phyloP scores from a whole-genome alignment of 768 basidiomycete species.

The Collybiopsis luxurians region DNA sequence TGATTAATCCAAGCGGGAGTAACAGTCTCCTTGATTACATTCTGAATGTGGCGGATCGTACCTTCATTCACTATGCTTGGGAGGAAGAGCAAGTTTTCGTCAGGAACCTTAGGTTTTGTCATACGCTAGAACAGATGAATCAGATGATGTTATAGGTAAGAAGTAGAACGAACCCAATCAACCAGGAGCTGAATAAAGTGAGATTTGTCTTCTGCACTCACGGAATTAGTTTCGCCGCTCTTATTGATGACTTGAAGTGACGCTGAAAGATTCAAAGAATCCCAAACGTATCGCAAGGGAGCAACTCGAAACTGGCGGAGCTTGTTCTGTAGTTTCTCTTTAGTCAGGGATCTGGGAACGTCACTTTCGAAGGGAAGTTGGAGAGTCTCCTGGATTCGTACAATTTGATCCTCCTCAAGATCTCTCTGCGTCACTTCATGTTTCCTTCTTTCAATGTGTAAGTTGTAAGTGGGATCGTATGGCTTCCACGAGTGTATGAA shows the following conservation, averaged over 20 bases:
- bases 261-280: neutral
- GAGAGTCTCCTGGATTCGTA: neutral
- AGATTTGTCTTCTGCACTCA: neutral
- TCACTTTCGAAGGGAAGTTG: neutral
- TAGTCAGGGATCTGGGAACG: neutral
- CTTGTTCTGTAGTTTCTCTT: neutral
- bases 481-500: neutral
- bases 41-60: slow-evolving; percentile 13
- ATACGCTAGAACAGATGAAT: neutral
- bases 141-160: neutral
- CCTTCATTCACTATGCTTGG: neutral
- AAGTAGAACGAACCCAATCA: neutral
- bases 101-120: neutral
- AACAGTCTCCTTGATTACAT: slow-evolving; percentile 18
- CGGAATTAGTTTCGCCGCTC: neutral
- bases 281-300: neutral
- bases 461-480: neutral
- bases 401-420: neutral
- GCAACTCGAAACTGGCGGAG: neutral
- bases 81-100: neutral
- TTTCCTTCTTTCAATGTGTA: neutral
- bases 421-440: neutral
- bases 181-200: neutral
- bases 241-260: neutral
- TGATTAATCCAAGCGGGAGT: slow-evolving; percentile 24